phyloP scores from a whole-genome alignment of 2,329 filamentous ascomycete genomes.

The Epichloe aotearoae region DNA sequence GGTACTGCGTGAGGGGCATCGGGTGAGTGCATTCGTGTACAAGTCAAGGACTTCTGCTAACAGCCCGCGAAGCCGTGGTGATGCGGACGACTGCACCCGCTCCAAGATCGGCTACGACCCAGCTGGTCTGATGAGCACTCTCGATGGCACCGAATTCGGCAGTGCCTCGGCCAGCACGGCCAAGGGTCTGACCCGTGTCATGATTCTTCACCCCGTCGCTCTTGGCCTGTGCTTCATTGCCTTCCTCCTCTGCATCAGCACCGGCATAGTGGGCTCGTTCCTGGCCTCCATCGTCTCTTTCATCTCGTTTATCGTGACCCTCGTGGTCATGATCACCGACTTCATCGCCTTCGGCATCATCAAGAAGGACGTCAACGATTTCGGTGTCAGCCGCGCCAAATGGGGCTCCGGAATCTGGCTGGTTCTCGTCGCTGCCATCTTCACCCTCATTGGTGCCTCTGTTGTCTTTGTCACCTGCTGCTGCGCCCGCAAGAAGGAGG shows the following conservation, averaged over 20 bases:
- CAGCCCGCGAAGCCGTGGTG: slow-evolving; percentile 5
- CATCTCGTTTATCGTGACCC: slow-evolving; percentile 35
- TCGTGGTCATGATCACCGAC: slow-evolving; percentile 40
- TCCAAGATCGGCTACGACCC: slow-evolving; percentile 43
- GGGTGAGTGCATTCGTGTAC: slow-evolving; percentile 10
- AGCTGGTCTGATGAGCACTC: slow-evolving; percentile 26
- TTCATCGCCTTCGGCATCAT: slow-evolving; percentile 44
- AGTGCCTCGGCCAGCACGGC: slow-evolving; percentile 29
- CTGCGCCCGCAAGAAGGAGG: slow-evolving; percentile 29
- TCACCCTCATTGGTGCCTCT: slow-evolving; percentile 39
- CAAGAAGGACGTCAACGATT: slow-evolving; percentile 38
- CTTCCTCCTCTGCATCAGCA: slow-evolving; percentile 40
- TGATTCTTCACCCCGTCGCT: slow-evolving; percentile 51
- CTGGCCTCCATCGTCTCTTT: slow-evolving; percentile 35
- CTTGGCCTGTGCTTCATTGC: slow-evolving; percentile 43
- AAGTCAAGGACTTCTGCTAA: neutral
- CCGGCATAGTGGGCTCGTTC: slow-evolving; percentile 39
- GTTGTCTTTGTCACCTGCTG: slow-evolving; percentile 51
- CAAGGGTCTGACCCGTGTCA: slow-evolving; percentile 39
- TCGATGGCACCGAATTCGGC: slow-evolving; percentile 28
- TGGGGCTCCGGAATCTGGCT: slow-evolving; percentile 48
- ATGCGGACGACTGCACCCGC: slow-evolving; percentile 34
- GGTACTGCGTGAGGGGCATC: slow-evolving; percentile 33
- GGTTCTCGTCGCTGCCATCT: slow-evolving; percentile 40
- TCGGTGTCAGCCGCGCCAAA: slow-evolving; percentile 29